phyloP scores from a whole-genome alignment of 371 early-diverging fungal species.

The Capniomyces stellatus region DNA sequence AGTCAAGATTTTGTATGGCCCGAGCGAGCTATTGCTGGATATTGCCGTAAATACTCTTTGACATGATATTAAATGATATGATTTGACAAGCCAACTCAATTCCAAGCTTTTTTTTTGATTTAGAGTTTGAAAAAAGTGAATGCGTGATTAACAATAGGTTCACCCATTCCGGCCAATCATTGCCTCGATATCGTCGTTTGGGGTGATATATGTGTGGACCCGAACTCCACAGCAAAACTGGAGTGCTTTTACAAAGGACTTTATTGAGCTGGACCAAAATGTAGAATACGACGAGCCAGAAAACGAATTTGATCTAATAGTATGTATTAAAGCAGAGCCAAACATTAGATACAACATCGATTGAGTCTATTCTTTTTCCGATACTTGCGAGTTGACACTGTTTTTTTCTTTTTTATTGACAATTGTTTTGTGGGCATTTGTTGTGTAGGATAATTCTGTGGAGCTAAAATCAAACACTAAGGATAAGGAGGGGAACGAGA shows the following conservation, averaged over 20 bases:
- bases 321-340: no score
- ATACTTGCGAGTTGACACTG: no score
- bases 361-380: no score
- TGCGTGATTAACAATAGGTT: slow-evolving; percentile 35
- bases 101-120: no score
- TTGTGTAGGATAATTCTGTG: background rate
- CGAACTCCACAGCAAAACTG: slow-evolving; percentile 65
- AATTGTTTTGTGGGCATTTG: no score
- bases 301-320: slow-evolving; percentile 65
- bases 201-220: slow-evolving; percentile 77
- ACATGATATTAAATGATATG: no score
- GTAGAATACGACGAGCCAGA: slow-evolving; percentile 80
- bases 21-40: slow-evolving; percentile 70
- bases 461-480: background rate
- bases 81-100: no score
- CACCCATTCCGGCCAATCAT: slow-evolving; percentile 76
- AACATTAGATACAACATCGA: no score
- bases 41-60: slow-evolving; percentile 39
- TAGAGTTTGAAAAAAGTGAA: no score
- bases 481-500: background rate
- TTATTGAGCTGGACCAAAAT: slow-evolving; percentile 78
- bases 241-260: slow-evolving; percentile 85
- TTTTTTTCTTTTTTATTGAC: no score
- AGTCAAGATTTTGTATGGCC: slow-evolving; percentile 80
- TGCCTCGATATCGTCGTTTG: slow-evolving; percentile 61